phyloP scores from a whole-genome alignment of 345 rosid genomes.

The Leavenworthia alabamica region DNA sequence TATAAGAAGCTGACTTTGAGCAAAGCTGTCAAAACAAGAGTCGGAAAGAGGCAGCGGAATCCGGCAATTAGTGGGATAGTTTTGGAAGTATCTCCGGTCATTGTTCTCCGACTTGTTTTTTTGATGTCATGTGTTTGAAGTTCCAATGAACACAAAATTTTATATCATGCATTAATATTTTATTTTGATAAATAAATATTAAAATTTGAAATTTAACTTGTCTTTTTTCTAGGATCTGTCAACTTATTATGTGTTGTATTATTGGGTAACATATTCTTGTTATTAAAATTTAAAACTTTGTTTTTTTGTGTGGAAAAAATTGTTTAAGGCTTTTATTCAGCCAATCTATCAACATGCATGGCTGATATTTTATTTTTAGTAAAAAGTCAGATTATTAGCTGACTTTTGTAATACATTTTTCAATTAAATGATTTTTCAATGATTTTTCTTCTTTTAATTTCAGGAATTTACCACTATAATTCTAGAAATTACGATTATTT shows the following conservation, averaged over 20 bases:
- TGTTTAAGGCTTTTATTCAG: background rate
- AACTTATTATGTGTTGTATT: background rate
- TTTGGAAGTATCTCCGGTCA: conserved; percentile 23
- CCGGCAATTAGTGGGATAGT: conserved; percentile 17
- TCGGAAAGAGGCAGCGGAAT: conserved; percentile 13
- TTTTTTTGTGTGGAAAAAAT: background rate
- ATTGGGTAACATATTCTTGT: background rate
- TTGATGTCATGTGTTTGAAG: conserved; percentile 25
- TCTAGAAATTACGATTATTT: background rate
- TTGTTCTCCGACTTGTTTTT: conserved; percentile 5
- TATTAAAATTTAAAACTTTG: background rate
- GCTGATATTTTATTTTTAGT: background rate
- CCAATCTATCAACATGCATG: background rate
- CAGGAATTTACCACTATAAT: background rate
- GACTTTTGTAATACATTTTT: background rate
- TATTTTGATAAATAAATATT: background rate
- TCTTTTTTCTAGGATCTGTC: background rate
- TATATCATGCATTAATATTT: background rate
- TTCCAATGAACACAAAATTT: conserved; percentile 2
- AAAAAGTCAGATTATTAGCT: background rate
- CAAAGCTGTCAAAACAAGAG: conserved; percentile 4
- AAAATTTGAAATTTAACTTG: background rate
- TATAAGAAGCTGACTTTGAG: conserved; percentile 14
- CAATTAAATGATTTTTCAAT: background rate
- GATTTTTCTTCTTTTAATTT: background rate